These are phyloP conservation scores for Onygenales sp. DNA, from an alignment of 2,329 filamentous ascomycete species.

Conservation along the genomic window DNA sequence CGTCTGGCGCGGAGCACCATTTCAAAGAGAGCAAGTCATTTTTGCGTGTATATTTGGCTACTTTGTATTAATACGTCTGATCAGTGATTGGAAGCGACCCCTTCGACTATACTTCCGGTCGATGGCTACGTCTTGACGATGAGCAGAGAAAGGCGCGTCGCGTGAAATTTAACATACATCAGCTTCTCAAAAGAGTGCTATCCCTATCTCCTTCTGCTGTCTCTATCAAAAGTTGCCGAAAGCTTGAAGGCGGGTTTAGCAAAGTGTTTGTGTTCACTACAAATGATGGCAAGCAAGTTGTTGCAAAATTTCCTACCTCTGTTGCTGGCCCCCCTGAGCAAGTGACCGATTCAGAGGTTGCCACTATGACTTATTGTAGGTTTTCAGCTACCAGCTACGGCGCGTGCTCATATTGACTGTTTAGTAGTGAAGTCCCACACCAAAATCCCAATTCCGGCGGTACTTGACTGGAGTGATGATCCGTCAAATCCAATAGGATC, in stretches of 20 bases:
- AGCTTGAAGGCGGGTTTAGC: constrained; percentile 37
- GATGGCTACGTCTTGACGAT: constrained; percentile 28
- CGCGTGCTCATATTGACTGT: not conserved
- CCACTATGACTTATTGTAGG: constrained; percentile 34
- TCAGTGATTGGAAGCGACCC: constrained; percentile 1
- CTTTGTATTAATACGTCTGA: not conserved
- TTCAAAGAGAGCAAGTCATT: not conserved
- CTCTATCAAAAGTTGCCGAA: constrained; percentile 24
- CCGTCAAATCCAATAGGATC: constrained; percentile 20
- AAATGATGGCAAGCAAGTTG: constrained; percentile 25
- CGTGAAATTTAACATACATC: constrained; percentile 31
- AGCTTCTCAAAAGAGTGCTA: constrained; percentile 26
- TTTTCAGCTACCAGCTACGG: not conserved
- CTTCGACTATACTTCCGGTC: constrained; percentile 21
- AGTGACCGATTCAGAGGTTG: constrained; percentile 35
- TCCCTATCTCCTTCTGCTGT: constrained; percentile 24
- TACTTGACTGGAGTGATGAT: constrained; percentile 34
- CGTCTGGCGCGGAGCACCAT: not conserved
- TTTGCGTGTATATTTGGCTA: no score
- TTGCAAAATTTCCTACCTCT: constrained; percentile 32
- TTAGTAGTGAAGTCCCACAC: constrained; percentile 26
- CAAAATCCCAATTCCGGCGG: constrained; percentile 30
- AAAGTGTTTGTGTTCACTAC: constrained; percentile 33
- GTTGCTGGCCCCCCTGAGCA: constrained; percentile 28
- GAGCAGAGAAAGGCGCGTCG: constrained; percentile 23